Conservation (phyloP, 2,329 filamentous ascomycete species). For the Talaromyces funiculosus region DNA sequence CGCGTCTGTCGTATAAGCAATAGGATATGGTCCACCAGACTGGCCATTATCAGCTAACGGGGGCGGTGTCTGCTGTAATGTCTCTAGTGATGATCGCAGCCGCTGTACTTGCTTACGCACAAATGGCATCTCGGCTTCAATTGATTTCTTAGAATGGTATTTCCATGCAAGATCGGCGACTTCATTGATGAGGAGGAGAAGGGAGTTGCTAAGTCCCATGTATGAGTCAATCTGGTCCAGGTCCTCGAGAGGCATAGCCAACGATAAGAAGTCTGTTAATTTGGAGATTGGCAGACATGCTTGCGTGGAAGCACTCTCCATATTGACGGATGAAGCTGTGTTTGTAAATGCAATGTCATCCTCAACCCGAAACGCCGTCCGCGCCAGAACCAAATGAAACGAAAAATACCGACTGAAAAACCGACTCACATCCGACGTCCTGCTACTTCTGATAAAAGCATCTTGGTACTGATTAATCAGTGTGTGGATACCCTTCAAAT, state of each 20-base stretch:
- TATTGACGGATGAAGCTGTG: background rate
- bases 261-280: conserved; percentile 7
- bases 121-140: background rate
- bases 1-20: background rate
- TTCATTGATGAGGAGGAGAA: conserved; percentile 22
- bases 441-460: background rate
- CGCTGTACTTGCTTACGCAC: conserved; percentile 1
- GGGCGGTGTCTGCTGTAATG: conserved; percentile 3
- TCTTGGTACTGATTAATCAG: conserved; percentile 18
- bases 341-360: conserved; percentile 2
- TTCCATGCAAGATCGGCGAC: conserved; percentile 20
- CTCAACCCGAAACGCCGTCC: conserved; percentile 20
- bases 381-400: conserved; percentile 25
- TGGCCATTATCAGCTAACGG: background rate
- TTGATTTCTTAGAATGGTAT: conserved; percentile 14
- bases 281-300: background rate
- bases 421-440: conserved; percentile 13
- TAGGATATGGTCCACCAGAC: background rate
- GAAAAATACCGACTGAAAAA: conserved; percentile 26
- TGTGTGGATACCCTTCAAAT: conserved; percentile 23
- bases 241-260: conserved; percentile 14
- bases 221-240: conserved; percentile 22
- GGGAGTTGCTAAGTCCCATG: conserved; percentile 22
- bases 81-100: background rate
- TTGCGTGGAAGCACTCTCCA: background rate